phyloP scores from a whole-genome alignment of 2,329 filamentous ascomycete species.

The Neopestalotiopsis sp. region DNA sequence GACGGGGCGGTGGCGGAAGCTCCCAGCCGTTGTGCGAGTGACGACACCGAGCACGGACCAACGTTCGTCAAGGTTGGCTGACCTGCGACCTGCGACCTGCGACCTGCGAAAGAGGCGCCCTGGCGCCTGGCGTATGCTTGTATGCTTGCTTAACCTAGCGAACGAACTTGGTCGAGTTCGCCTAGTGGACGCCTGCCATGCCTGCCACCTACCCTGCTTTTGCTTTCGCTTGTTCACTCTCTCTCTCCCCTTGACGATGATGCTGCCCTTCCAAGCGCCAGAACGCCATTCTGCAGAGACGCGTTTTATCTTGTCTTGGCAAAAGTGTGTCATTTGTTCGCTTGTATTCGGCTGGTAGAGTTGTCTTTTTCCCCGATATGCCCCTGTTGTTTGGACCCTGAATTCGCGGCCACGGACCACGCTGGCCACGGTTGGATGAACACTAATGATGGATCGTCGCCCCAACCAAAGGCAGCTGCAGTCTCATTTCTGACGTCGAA shows the following conservation, averaged over 20 bases:
- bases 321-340: neutral
- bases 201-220: neutral
- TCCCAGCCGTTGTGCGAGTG: neutral
- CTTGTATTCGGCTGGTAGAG: neutral
- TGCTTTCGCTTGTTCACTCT: neutral
- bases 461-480: neutral
- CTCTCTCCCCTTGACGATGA: neutral
- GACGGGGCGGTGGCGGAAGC: conserved; percentile 7
- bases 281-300: neutral
- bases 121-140: too few relatives aligned
- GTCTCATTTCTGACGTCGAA: conserved; percentile 1
- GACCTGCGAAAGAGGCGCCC: too few relatives aligned
- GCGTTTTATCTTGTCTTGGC: neutral
- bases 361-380: neutral
- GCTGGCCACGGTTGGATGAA: neutral
- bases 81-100: neutral
- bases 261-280: neutral
- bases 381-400: neutral
- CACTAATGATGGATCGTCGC: neutral
- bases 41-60: neutral
- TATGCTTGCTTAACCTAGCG: neutral
- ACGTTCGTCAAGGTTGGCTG: neutral
- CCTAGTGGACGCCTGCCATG: too few relatives aligned
- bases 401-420: neutral
- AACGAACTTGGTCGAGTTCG: neutral